phyloP scores from a whole-genome alignment of 345 rosid genomes.

The Raphanus raphanistrum region DNA sequence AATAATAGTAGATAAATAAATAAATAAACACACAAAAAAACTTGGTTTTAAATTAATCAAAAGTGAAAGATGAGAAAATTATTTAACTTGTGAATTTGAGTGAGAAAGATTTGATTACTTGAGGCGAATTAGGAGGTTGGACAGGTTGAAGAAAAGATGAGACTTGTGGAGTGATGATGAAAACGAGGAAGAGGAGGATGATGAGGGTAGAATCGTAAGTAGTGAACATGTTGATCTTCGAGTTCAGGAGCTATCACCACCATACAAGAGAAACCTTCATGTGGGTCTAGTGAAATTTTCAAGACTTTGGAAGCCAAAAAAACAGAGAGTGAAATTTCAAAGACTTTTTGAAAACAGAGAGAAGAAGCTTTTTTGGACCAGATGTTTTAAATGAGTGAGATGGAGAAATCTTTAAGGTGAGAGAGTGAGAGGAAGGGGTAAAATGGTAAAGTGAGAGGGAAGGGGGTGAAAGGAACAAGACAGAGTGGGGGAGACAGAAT shows the following conservation, averaged over 20 bases:
- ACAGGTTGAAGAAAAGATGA: constrained; percentile 37
- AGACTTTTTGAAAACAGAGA: constrained; percentile 27
- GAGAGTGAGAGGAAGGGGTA: constrained; percentile 11
- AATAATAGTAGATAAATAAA: no score
- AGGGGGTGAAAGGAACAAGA: constrained; percentile 60
- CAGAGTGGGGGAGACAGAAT: constrained; percentile 46
- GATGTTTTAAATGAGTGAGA: constrained; percentile 31
- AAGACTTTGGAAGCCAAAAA: constrained; percentile 29
- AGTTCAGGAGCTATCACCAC: not conserved
- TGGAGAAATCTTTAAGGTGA: constrained; percentile 5
- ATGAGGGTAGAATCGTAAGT: constrained; percentile 5
- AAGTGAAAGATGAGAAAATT: not conserved
- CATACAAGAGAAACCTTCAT: constrained; percentile 18
- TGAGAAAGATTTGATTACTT: constrained; percentile 25
- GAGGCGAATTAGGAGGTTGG: constrained; percentile 31
- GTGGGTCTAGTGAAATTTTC: constrained; percentile 22
- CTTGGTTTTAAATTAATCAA: not conserved
- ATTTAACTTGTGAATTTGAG: not conserved
- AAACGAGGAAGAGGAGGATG: not conserved
- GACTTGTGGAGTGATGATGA: constrained; percentile 28
- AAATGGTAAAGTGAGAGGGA: constrained; percentile 6
- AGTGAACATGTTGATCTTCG: constrained; percentile 16
- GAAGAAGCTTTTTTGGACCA: constrained; percentile 29
- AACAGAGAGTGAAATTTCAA: not conserved
- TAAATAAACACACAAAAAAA: no score